phyloP scores from a whole-genome alignment of 768 basidiomycete genomes.

The Trametes maxima region DNA sequence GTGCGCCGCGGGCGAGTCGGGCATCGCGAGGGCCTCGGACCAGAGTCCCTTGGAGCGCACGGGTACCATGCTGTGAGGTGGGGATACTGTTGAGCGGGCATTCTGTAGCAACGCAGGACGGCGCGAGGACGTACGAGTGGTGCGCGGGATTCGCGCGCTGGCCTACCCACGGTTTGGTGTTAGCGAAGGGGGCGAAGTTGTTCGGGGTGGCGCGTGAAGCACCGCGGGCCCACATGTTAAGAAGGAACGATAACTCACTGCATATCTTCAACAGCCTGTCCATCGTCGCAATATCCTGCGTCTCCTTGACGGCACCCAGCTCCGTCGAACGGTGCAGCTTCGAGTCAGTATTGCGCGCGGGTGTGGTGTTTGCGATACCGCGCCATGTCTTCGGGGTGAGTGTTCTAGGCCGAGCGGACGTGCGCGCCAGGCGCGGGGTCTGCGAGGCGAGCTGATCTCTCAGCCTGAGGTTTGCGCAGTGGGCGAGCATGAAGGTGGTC shows the following conservation, averaged over 20 bases:
- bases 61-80: conserved; percentile 52
- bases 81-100: too few relatives aligned
- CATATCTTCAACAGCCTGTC: conserved; percentile 56
- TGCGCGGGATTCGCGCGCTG: conserved; percentile 22
- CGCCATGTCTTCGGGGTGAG: conserved; percentile 1
- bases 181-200: background rate
- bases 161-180: conserved; percentile 5
- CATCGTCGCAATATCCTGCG: conserved; percentile 59
- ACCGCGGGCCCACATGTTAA: too few relatives aligned
- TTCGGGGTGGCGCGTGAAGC: conserved; percentile 18
- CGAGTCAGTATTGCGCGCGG: conserved; percentile 14
- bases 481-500: background rate
- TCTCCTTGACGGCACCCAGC: conserved; percentile 46
- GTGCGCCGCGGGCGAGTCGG: conserved; percentile 25
- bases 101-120: background rate
- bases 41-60: conserved; percentile 54
- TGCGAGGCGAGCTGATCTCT: conserved; percentile 1
- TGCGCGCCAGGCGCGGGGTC: background rate
- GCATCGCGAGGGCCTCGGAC: conserved; percentile 48
- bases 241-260: conserved; percentile 46
- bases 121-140: conserved; percentile 20
- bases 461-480: conserved; percentile 2
- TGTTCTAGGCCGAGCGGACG: background rate
- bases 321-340: conserved; percentile 25
- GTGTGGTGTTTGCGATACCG: conserved; percentile 9